A percentile compares a stretch with the other conserved stretches of the same genome.
These are phyloP conservation scores for Leccinum variabile DNA, from an alignment of 1,284 basidiomycete genomes.

Conservation along the genomic window DNA sequence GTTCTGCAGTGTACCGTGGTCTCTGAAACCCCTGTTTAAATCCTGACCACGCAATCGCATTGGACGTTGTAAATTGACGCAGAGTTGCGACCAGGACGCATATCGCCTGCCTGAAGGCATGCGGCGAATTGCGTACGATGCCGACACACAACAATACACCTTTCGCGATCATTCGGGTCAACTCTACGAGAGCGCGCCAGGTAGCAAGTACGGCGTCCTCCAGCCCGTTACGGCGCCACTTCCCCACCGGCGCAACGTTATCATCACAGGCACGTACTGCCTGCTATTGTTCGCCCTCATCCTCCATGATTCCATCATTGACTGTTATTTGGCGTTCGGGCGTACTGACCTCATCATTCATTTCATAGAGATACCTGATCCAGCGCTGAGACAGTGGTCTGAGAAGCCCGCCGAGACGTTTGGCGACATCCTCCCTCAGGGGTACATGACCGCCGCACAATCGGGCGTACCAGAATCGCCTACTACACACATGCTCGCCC, in stretches of 20 bases:
- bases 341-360: not conserved
- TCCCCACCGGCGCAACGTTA: slow-evolving; percentile 29
- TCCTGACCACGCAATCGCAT: slow-evolving; percentile 1
- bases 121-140: slow-evolving; percentile 52
- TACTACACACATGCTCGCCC: slow-evolving; percentile 9
- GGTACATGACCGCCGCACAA: slow-evolving; percentile 41
- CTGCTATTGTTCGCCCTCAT: not conserved
- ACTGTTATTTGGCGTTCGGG: not conserved
- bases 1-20: not conserved
- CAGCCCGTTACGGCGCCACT: slow-evolving; percentile 32
- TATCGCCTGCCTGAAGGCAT: slow-evolving; percentile 53
- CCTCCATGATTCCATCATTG: not conserved
- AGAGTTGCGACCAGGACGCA: slow-evolving; percentile 40
- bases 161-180: slow-evolving; percentile 48
- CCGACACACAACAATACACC: slow-evolving; percentile 49
- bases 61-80: not conserved
- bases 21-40: slow-evolving; percentile 1
- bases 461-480: slow-evolving; percentile 7
- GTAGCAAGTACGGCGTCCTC: slow-evolving; percentile 46
- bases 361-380: slow-evolving; percentile 20
- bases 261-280: slow-evolving; percentile 25
- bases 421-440: slow-evolving; percentile 46
- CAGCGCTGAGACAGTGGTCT: slow-evolving; percentile 24
- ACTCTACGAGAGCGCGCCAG: slow-evolving; percentile 45
- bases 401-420: slow-evolving; percentile 38